Conservation (phyloP, 1,284 basidiomycete genomes). For the Gomphus bonarii region DNA sequence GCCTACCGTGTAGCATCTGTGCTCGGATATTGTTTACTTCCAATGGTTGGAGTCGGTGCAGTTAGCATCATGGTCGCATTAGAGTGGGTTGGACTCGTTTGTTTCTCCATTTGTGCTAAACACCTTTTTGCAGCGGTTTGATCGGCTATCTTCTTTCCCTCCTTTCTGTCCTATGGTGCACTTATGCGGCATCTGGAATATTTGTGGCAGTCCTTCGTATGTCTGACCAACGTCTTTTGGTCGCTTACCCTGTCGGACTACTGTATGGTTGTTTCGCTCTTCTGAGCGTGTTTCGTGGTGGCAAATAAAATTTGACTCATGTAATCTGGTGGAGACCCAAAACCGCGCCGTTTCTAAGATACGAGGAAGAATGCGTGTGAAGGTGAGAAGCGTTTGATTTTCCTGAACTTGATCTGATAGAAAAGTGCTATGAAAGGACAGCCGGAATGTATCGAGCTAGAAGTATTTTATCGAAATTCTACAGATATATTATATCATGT, state of each 20-base stretch:
- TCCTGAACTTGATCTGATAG: too few species aligned
- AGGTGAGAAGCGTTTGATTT: too few species aligned
- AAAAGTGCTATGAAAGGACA: too few species aligned
- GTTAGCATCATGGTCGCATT: constrained; percentile 82
- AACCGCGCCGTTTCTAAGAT: not conserved
- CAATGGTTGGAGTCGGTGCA: constrained; percentile 93
- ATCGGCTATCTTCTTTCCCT: constrained; percentile 77
- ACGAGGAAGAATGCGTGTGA: not conserved
- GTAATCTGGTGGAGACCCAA: not conserved
- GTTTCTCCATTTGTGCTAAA: constrained; percentile 12
- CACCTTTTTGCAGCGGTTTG: constrained; percentile 43
- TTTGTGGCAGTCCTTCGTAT: constrained; percentile 90
- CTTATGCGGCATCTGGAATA: constrained; percentile 87
- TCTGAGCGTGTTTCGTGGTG: constrained; percentile 71
- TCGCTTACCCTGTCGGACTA: constrained; percentile 88
- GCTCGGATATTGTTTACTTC: constrained; percentile 92
- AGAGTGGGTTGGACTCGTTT: constrained; percentile 49
- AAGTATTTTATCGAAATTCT: too few species aligned
- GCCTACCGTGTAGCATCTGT: constrained; percentile 95
- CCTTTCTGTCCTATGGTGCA: constrained; percentile 88
- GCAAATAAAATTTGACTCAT: constrained; percentile 17
- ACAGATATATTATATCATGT: too few species aligned
- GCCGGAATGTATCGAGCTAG: too few species aligned
- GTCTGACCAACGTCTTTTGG: constrained; percentile 86
- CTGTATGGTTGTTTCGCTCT: constrained; percentile 90